Base-by-base conservation (phyloP, 2,329 filamentous ascomycete genomes). In the Ophiostoma triangulosporum region DNA sequence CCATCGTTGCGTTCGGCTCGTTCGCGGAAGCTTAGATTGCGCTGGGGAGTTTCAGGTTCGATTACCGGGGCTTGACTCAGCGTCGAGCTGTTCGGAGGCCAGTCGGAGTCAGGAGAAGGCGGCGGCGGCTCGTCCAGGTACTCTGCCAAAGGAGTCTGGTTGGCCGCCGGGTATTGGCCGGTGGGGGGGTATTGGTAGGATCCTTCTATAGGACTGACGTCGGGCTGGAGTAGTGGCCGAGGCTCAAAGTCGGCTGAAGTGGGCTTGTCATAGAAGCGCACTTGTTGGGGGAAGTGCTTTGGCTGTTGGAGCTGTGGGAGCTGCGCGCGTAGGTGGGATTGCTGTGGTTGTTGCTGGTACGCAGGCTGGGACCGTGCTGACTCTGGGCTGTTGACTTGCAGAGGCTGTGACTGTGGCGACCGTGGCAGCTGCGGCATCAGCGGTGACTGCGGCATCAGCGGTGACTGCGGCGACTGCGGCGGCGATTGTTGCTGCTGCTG, bases 1-100 rank as follows among this genome's bases (percentile, higher is more conserved):
- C 69, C 59, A 20, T 74, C 71, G 49, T 70, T 70, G 56, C 69
- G 70, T 3, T 68, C 70, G 6, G 78, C 71, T 51, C 77, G 73
- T 58, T 82, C 78, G n/a, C 77, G 75, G 64, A 80, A 78, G 64
- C 78, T 83, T 38, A 79, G 61, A 51, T 78, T 78, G 50, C 77
- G 73, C 61, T 75, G 73, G 3, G 76, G 74, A 15, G 72, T 60
- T 14, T 64, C 66, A 8, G 66, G 62, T n/a, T 59, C 38, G 3
- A 26, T 15, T 17, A 15, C 15, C 15, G 15, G 15, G 26, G 26
- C 8, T 6, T 22, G 48, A 20, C 51, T 62, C 56, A 53, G 55
- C 27, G 11, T 14, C 22, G 20, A 36, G 32, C 27, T 31, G 38
- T 24, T 17, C 38, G 22, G 63, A 3, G 64, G 61, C 51, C 63